These are phyloP conservation scores for Clonostachys byssicola DNA, from an alignment of 2,329 filamentous ascomycete genomes.

Conservation along the genomic window DNA sequence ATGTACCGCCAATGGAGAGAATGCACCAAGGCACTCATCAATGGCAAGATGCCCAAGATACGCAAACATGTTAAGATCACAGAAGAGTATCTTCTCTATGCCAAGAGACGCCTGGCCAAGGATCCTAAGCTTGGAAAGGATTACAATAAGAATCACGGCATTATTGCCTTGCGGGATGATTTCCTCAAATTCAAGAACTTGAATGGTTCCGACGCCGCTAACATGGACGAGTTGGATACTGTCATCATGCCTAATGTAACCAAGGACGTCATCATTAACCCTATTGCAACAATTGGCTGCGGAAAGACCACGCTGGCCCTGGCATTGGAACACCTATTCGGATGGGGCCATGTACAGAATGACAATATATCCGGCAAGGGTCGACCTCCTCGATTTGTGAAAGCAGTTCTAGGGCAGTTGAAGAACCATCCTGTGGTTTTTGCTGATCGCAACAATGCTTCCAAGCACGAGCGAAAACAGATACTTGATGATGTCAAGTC, in stretches of 20 bases:
- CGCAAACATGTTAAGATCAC: constrained; percentile 90
- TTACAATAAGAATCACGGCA: constrained; percentile 89
- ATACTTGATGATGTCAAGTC: constrained; percentile 73
- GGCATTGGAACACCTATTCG: constrained; percentile 77
- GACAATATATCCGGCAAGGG: constrained; percentile 85
- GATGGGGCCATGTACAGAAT: constrained; percentile 92
- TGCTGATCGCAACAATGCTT: constrained; percentile 92
- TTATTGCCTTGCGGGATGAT: constrained; percentile 84
- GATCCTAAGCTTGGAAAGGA: constrained; percentile 64
- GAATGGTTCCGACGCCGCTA: constrained; percentile 85
- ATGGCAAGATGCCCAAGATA: constrained; percentile 67
- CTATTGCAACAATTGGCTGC: constrained; percentile 90
- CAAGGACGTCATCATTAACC: constrained; percentile 75
- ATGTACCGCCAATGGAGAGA: constrained; percentile 99
- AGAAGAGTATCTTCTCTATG: constrained; percentile 83
- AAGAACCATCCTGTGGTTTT: constrained; percentile 68
- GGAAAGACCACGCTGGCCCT: constrained; percentile 93
- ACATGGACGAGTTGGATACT: constrained; percentile 53
- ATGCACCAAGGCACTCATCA: constrained; percentile 86
- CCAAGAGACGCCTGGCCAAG: constrained; percentile 65
- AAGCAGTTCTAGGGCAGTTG: constrained; percentile 63
- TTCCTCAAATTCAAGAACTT: constrained; percentile 81
- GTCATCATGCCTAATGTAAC: constrained; percentile 49
- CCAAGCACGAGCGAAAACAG: constrained; percentile 82
- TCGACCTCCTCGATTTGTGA: constrained; percentile 74